These are phyloP conservation scores for Chlorella sp. DNA, from an alignment of 139 green algal genomes.

Conservation along the genomic window DNA sequence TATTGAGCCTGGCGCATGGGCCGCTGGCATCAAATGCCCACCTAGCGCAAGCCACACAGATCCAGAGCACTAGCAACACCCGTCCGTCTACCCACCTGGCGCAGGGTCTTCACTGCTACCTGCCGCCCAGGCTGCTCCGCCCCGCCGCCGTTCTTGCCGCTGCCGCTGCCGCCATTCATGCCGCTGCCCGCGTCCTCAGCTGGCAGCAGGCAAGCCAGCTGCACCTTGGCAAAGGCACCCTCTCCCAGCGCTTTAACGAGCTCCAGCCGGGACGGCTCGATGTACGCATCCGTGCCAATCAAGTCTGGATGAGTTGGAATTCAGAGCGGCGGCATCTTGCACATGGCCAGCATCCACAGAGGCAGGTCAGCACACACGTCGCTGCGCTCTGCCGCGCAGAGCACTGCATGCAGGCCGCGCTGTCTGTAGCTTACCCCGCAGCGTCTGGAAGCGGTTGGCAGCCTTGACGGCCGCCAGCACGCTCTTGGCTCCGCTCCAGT, in stretches of 20 bases:
- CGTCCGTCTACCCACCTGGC: neutral
- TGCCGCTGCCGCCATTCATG: neutral
- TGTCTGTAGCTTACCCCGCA: neutral
- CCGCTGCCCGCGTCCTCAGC: neutral
- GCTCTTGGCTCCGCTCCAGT: neutral
- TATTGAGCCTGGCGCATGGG: no score
- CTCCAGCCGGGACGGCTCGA: neutral
- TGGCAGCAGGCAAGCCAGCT: slow-evolving; percentile 19
- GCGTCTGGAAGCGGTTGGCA: neutral
- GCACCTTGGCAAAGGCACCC: slow-evolving; percentile 39
- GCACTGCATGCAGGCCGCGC: no score
- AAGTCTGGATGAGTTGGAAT: neutral
- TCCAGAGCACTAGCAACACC: no score
- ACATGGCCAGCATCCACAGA: no score
- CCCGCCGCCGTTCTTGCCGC: neutral
- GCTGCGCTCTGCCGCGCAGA: no score
- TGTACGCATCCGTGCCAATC: slow-evolving; percentile 12
- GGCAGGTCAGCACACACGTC: no score
- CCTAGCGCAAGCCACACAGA: no score
- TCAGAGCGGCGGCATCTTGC: no score
- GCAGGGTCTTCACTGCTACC: slow-evolving; percentile 4
- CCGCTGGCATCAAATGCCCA: no score
- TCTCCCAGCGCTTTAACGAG: slow-evolving; percentile 20
- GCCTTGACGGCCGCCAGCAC: slow-evolving; percentile 8
- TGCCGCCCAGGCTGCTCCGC: neutral